Conservation (phyloP, 768 basidiomycete genomes). For the Punctularia strigosozonata region DNA sequence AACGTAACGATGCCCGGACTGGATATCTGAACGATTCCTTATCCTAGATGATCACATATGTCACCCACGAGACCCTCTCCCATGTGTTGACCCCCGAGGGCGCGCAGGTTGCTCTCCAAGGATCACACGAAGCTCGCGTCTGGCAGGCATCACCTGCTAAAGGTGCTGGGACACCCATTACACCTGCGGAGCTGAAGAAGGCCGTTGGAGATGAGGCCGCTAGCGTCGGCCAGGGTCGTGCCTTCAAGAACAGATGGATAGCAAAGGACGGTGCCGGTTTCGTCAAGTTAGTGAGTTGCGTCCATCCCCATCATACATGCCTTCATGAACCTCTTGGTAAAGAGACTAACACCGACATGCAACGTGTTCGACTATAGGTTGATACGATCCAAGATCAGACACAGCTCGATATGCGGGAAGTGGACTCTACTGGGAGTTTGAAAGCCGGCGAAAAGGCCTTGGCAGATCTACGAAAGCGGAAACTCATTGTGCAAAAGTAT, state of each 20-base stretch:
- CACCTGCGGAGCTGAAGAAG: constrained; percentile 57
- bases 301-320: too few relatives aligned
- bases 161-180: constrained; percentile 57
- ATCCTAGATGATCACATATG: constrained; percentile 70
- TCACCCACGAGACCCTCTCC: constrained; percentile 62
- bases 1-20: constrained; percentile 1
- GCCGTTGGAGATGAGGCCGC: constrained; percentile 77
- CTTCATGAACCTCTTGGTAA: too few relatives aligned
- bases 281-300: constrained; percentile 65
- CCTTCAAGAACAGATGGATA: constrained; percentile 98
- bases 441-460: constrained; percentile 70
- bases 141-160: constrained; percentile 74
- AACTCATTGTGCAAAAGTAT: constrained; percentile 77
- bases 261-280: constrained; percentile 81
- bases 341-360: too few relatives aligned
- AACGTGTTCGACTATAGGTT: too few relatives aligned
- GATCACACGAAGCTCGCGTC: constrained; percentile 92
- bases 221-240: constrained; percentile 89
- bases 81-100: constrained; percentile 81
- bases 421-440: constrained; percentile 62
- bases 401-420: constrained; percentile 58
- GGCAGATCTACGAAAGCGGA: constrained; percentile 85
- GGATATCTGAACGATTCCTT: constrained; percentile 6
- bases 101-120: constrained; percentile 57
- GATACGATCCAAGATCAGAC: constrained; percentile 62